phyloP scores from a whole-genome alignment of 2,329 filamentous ascomycete species.

The Teratosphaeria pseudoeucalypti region DNA sequence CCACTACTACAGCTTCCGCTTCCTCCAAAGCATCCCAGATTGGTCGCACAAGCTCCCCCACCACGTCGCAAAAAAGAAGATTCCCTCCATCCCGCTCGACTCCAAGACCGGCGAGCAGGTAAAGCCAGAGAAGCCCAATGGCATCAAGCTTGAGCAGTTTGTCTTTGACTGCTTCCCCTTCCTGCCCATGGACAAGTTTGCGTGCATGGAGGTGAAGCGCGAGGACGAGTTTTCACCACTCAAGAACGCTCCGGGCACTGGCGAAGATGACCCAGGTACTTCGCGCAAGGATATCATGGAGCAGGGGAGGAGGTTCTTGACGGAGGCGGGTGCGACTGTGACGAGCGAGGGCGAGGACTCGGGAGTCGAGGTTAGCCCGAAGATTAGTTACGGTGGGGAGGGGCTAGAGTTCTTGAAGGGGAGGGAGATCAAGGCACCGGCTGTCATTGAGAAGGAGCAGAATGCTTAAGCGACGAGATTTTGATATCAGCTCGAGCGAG shows the following conservation, averaged over 20 bases:
- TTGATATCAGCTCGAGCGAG: not conserved
- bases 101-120: constrained; percentile 65
- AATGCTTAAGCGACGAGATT: not conserved
- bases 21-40: constrained; percentile 79
- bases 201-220: constrained; percentile 87
- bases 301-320: constrained; percentile 79
- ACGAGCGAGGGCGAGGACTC: constrained; percentile 50
- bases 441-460: constrained; percentile 51
- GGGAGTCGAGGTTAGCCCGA: constrained; percentile 82
- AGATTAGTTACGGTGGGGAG: constrained; percentile 76
- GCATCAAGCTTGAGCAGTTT: constrained; percentile 98
- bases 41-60: constrained; percentile 84
- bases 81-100: constrained; percentile 60
- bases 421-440: constrained; percentile 51
- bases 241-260: constrained; percentile 80
- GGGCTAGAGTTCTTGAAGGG: constrained; percentile 51
- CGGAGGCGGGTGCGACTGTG: constrained; percentile 67
- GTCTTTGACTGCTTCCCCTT: constrained; percentile 97
- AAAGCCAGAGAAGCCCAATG: constrained; percentile 91
- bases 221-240: constrained; percentile 97
- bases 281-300: constrained; percentile 82
- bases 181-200: constrained; percentile 77
- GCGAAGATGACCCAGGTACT: constrained; percentile 88
- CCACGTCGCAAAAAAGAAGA: constrained; percentile 98
- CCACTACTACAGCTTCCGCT: constrained; percentile 95